Percentiles rank a stretch among this genome's conserved stretches.
These are phyloP conservation scores for Boletus edulis DNA, from an alignment of 768 basidiomycete species.

Conservation along the genomic window DNA sequence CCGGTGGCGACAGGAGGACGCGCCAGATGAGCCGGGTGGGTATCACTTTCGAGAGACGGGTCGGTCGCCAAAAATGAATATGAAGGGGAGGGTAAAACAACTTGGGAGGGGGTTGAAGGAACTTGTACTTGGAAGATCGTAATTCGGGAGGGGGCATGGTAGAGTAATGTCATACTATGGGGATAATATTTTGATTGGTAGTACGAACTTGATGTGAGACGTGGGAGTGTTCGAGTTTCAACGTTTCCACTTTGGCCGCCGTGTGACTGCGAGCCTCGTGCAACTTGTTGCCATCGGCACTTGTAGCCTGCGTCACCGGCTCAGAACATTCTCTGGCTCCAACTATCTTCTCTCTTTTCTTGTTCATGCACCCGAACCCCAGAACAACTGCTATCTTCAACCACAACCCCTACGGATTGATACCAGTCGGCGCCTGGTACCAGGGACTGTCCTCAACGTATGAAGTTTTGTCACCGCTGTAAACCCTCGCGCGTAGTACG, in stretches of 20 bases:
- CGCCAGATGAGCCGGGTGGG: slow-evolving; percentile 29
- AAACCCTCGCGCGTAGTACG: not conserved
- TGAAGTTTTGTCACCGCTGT: not conserved
- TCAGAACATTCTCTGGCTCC: slow-evolving; percentile 3
- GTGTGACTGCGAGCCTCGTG: slow-evolving; percentile 12
- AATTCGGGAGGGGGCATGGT: not conserved
- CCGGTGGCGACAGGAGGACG: slow-evolving; percentile 31
- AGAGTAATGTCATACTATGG: not conserved
- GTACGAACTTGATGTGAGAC: too few relatives aligned
- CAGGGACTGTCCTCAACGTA: slow-evolving; percentile 12
- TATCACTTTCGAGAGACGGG: slow-evolving; percentile 31
- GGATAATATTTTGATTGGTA: not conserved
- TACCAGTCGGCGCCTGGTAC: slow-evolving; percentile 1
- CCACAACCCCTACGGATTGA: slow-evolving; percentile 17
- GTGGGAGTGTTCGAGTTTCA: too few relatives aligned
- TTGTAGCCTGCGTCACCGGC: too few relatives aligned
- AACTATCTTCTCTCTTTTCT: slow-evolving; percentile 21
- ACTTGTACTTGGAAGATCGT: slow-evolving; percentile 28
- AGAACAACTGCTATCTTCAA: slow-evolving; percentile 3
- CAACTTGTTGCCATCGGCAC: not conserved
- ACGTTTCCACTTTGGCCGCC: not conserved
- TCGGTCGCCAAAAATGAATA: slow-evolving; percentile 16
- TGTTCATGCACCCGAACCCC: slow-evolving; percentile 8
- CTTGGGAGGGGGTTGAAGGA: slow-evolving; percentile 32
- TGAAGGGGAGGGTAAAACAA: slow-evolving; percentile 29